Conservation (phyloP, 306 rosid species). For the Purshia tridentata region DNA sequence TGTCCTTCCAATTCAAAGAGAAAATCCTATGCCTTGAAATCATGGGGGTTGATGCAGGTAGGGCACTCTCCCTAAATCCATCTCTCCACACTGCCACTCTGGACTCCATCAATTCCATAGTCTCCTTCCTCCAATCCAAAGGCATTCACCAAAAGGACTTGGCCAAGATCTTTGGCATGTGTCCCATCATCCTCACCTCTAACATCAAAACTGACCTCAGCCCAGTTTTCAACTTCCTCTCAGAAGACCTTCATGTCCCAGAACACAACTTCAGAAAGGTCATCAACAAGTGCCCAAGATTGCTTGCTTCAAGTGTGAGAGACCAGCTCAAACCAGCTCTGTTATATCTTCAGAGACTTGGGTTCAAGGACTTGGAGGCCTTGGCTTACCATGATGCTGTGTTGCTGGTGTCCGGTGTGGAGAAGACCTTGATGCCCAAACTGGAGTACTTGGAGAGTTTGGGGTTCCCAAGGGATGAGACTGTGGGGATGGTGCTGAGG, state of each 20-base stretch:
- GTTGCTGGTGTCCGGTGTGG: conserved; percentile 75
- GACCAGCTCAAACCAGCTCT: conserved; percentile 83
- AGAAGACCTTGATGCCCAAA: conserved; percentile 72
- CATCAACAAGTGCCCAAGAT: conserved; percentile 75
- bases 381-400: conserved; percentile 70
- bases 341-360: conserved; percentile 69
- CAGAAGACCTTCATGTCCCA: conserved; percentile 62
- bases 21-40: conserved; percentile 90
- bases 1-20: conserved; percentile 77
- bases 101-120: conserved; percentile 57
- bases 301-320: conserved; percentile 67
- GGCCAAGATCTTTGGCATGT: conserved; percentile 81
- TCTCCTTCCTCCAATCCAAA: conserved; percentile 72
- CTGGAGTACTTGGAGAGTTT: conserved; percentile 51
- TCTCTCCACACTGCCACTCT: conserved; percentile 51
- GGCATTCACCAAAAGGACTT: conserved; percentile 68
- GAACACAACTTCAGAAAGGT: conserved; percentile 56
- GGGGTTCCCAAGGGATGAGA: conserved; percentile 56
- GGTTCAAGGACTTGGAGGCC: conserved; percentile 57
- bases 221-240: conserved; percentile 73
- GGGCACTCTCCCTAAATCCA: conserved; percentile 77
- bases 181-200: conserved; percentile 79
- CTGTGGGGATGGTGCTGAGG: conserved; percentile 61
- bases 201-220: conserved; percentile 55
- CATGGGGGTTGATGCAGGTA: conserved; percentile 84